phyloP scores from a whole-genome alignment of 1,284 basidiomycete species.

The Malassezia nana region DNA sequence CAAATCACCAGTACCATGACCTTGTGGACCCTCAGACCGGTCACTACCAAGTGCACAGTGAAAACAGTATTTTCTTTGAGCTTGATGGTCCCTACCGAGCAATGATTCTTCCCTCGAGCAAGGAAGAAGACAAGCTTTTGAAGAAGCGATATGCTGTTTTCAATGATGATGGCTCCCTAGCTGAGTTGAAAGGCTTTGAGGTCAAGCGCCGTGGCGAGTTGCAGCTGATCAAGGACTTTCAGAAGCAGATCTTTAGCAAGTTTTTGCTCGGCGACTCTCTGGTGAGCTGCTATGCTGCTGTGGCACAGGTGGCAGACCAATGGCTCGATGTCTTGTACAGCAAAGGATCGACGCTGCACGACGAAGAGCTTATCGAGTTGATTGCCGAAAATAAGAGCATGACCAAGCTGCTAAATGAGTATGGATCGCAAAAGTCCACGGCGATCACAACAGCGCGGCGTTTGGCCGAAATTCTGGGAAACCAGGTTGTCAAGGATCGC shows the following conservation, averaged over 20 bases:
- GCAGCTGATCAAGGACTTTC: slow-evolving; percentile 99
- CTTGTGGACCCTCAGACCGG: slow-evolving; percentile 58
- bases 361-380: slow-evolving; percentile 90
- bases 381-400: slow-evolving; percentile 98
- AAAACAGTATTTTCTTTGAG: slow-evolving; percentile 99
- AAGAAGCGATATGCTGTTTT: slow-evolving; percentile 99
- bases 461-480: slow-evolving; percentile 90
- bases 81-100: slow-evolving; percentile 96
- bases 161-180: slow-evolving; percentile 90
- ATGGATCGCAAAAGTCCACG: slow-evolving; percentile 91
- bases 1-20: slow-evolving; percentile 96
- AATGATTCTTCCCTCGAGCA: slow-evolving; percentile 98
- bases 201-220: slow-evolving; percentile 96
- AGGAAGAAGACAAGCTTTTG: slow-evolving; percentile 95
- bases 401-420: slow-evolving; percentile 92
- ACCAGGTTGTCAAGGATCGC: slow-evolving; percentile 99
- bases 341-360: slow-evolving; percentile 69
- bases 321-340: slow-evolving; percentile 94
- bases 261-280: slow-evolving; percentile 86
- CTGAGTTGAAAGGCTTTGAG: slow-evolving; percentile 97
- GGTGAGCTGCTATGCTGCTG: slow-evolving; percentile 88
- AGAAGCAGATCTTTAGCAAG: slow-evolving; percentile 95
- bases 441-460: slow-evolving; percentile 93
- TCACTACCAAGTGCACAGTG: slow-evolving; percentile 74
- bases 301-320: slow-evolving; percentile 85